Evolutionary conservation across 345 rosid genomes (phyloP).

Genomic region (Camelina laxa): DNA sequence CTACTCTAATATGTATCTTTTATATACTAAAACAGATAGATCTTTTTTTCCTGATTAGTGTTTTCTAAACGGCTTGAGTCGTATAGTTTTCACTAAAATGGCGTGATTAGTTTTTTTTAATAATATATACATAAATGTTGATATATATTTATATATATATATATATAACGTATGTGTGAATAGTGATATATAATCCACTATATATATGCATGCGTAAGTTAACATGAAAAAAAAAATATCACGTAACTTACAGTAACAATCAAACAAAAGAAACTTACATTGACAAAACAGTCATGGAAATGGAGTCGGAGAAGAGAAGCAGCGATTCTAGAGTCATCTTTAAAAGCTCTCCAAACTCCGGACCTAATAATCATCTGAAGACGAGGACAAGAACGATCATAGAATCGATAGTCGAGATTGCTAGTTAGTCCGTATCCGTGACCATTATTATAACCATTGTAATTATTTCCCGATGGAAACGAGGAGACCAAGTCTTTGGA

Average conservation of each 20-base stretch:
- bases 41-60: too few relatives aligned
- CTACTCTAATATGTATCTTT: background rate
- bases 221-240: background rate
- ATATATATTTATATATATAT: background rate
- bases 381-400: conserved; percentile 68
- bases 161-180: background rate
- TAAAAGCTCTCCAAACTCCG: conserved; percentile 68
- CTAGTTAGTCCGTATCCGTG: conserved; percentile 16
- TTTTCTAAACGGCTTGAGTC: too few relatives aligned
- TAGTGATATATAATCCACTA: background rate
- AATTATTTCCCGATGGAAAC: conserved; percentile 37
- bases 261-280: conserved; percentile 49
- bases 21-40: background rate
- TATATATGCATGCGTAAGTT: background rate
- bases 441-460: conserved; percentile 31
- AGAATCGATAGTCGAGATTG: conserved; percentile 57
- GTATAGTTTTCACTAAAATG: background rate
- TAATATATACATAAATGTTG: background rate
- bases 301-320: conserved; percentile 91
- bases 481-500: conserved; percentile 26
- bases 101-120: background rate
- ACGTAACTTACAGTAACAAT: background rate
- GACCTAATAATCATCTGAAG: conserved; percentile 62
- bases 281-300: conserved; percentile 86
- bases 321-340: conserved; percentile 70